phyloP scores from a whole-genome alignment of 1,139 yeast species.

The Pneumocystis murina region DNA sequence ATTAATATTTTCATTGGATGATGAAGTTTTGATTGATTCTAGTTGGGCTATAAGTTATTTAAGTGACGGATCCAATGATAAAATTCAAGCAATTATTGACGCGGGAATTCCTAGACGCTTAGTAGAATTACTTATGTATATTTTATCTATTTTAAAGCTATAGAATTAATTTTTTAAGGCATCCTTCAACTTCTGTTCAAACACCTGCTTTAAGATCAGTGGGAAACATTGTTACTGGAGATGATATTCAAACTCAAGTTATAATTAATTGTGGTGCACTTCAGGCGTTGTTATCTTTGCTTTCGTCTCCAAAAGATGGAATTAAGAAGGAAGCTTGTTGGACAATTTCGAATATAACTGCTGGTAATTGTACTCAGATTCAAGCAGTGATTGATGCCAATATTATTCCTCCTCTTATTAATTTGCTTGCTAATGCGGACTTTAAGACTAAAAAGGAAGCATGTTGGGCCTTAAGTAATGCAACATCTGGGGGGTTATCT shows the following conservation, averaged over 20 bases:
- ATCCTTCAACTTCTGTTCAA: constrained; percentile 74
- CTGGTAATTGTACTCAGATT: constrained; percentile 89
- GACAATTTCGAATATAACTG: constrained; percentile 95
- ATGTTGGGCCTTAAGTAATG: constrained; percentile 98
- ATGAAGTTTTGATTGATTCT: constrained; percentile 89
- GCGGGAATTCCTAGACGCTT: constrained; percentile 89
- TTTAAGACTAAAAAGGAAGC: constrained; percentile 96
- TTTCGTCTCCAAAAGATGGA: constrained; percentile 76
- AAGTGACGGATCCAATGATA: constrained; percentile 81
- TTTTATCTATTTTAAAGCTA: neutral
- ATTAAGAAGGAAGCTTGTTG: constrained; percentile 96
- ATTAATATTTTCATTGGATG: constrained; percentile 76
- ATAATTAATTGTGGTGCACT: constrained; percentile 88
- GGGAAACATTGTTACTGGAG: constrained; percentile 96
- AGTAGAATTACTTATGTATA: constrained; percentile 47
- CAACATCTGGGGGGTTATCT: constrained; percentile 85
- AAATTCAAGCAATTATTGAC: constrained; percentile 93
- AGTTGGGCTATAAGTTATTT: constrained; percentile 97
- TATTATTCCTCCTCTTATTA: constrained; percentile 81
- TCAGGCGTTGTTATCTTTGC: constrained; percentile 65
- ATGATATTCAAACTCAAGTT: constrained; percentile 85
- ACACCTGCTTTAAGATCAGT: constrained; percentile 96
- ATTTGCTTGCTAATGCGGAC: constrained; percentile 68
- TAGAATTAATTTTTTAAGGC: constrained; percentile 20
- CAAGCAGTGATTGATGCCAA: constrained; percentile 94